Evolutionary conservation across 257 asterid species (phyloP).

Genomic region (Capsicum chinense): DNA sequence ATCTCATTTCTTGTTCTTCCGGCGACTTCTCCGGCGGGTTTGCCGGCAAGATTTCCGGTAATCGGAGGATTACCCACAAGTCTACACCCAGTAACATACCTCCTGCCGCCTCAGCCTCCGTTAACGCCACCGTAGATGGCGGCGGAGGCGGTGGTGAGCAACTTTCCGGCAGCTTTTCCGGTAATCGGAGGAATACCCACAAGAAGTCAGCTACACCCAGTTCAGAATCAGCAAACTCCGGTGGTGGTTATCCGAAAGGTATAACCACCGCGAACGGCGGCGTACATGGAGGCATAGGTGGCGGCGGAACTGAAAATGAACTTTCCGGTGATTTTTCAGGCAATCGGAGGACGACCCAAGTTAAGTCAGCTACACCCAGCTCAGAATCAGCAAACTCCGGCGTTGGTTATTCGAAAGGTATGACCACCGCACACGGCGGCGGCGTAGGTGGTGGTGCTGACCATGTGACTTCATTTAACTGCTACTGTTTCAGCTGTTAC

Average conservation of each 20-base stretch:
- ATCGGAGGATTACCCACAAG: constrained; percentile 20
- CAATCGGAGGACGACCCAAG: not conserved
- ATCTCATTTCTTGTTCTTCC: constrained; percentile 64
- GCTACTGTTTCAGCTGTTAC: constrained; percentile 77
- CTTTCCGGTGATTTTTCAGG: constrained; percentile 27
- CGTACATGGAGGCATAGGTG: constrained; percentile 31
- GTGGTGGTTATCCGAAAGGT: constrained; percentile 34
- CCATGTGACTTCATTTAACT: constrained; percentile 61
- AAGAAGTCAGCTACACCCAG: not conserved
- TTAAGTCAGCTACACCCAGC: not conserved
- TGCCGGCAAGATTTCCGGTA: not conserved
- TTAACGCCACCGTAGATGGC: not conserved
- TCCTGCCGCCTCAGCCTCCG: not conserved
- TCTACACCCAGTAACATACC: not conserved
- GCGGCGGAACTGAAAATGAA: not conserved
- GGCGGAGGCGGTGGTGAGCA: not conserved
- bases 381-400: not conserved
- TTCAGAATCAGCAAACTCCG: not conserved
- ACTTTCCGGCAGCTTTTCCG: not conserved
- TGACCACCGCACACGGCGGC: constrained; percentile 16
- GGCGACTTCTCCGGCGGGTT: not conserved
- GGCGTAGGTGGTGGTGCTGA: constrained; percentile 33
- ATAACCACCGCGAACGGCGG: constrained; percentile 25
- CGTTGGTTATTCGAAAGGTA: constrained; percentile 35
- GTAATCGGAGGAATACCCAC: not conserved